phyloP scores from a whole-genome alignment of 768 basidiomycete species.

The Boletus sp. region DNA sequence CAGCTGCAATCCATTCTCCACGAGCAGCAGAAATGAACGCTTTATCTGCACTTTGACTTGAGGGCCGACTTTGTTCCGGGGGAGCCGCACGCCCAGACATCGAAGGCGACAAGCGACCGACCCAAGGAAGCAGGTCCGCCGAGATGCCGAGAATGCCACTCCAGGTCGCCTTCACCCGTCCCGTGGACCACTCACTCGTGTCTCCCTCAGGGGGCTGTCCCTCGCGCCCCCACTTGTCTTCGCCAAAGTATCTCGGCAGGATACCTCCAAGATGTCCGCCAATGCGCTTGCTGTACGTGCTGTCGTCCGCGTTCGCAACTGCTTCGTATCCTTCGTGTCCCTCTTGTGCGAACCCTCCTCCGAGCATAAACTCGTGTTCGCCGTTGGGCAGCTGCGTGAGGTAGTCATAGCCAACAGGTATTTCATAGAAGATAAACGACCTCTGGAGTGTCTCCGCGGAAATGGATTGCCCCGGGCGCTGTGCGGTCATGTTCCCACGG shows the following conservation, averaged over 20 bases:
- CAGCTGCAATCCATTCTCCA: slow-evolving; percentile 74
- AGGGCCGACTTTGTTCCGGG: background rate
- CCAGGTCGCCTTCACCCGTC: slow-evolving; percentile 57
- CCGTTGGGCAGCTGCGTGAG: slow-evolving; percentile 57
- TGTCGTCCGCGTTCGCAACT: slow-evolving; percentile 41
- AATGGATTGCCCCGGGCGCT: slow-evolving; percentile 46
- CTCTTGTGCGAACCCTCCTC: slow-evolving; percentile 49
- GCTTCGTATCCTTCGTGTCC: slow-evolving; percentile 33
- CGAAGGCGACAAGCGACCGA: slow-evolving; percentile 56
- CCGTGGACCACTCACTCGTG: slow-evolving; percentile 35
- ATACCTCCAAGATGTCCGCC: slow-evolving; percentile 42
- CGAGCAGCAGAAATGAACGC: slow-evolving; percentile 29
- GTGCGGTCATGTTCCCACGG: slow-evolving; percentile 63
- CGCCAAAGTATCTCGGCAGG: slow-evolving; percentile 54
- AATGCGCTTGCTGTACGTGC: slow-evolving; percentile 27
- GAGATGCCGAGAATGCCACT: slow-evolving; percentile 66
- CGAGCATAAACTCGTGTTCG: slow-evolving; percentile 58
- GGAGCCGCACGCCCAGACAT: slow-evolving; percentile 44
- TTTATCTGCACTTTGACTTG: background rate
- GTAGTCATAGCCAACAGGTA: slow-evolving; percentile 52
- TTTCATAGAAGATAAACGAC: slow-evolving; percentile 58
- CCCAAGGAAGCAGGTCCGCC: slow-evolving; percentile 64
- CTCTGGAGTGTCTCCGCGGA: slow-evolving; percentile 40
- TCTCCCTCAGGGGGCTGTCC: slow-evolving; percentile 20
- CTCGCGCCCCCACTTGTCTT: slow-evolving; percentile 40